phyloP scores from a whole-genome alignment of 176 grass and related monocot species.

The Saccharum spontaneum region DNA sequence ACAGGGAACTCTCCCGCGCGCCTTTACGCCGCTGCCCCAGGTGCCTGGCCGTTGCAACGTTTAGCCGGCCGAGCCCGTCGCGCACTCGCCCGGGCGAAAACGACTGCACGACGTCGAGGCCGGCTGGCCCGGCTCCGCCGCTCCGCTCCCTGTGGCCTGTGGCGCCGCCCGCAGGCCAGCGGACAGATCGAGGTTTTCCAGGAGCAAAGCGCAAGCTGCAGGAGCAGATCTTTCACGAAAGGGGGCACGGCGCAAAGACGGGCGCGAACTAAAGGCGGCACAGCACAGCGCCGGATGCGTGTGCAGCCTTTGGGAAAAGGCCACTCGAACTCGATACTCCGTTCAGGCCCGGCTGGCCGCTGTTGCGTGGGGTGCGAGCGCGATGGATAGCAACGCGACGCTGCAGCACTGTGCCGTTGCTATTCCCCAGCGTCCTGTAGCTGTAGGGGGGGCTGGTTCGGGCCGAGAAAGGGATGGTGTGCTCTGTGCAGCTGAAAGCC shows the following conservation, averaged over 20 bases:
- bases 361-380: not conserved
- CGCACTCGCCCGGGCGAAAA: constrained; percentile 10
- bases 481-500: constrained; percentile 22
- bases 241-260: constrained; percentile 14
- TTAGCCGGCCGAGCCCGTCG: not conserved
- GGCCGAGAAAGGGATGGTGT: not conserved
- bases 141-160: not conserved
- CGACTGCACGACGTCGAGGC: constrained; percentile 12
- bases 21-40: constrained; percentile 30
- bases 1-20: not conserved
- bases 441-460: not conserved
- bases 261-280: constrained; percentile 27
- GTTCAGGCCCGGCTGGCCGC: not conserved
- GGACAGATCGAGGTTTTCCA: constrained; percentile 49
- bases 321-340: not conserved
- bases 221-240: constrained; percentile 34
- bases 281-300: not conserved
- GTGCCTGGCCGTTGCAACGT: constrained; percentile 21
- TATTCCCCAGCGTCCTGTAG: not conserved
- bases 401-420: not conserved
- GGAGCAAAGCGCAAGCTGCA: not conserved
- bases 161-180: not conserved
- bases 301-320: constrained; percentile 33
- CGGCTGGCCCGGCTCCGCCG: not conserved
- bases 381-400: constrained; percentile 28